Conservation (phyloP, 345 rosid species). For the Eucalyptus victrix region DNA sequence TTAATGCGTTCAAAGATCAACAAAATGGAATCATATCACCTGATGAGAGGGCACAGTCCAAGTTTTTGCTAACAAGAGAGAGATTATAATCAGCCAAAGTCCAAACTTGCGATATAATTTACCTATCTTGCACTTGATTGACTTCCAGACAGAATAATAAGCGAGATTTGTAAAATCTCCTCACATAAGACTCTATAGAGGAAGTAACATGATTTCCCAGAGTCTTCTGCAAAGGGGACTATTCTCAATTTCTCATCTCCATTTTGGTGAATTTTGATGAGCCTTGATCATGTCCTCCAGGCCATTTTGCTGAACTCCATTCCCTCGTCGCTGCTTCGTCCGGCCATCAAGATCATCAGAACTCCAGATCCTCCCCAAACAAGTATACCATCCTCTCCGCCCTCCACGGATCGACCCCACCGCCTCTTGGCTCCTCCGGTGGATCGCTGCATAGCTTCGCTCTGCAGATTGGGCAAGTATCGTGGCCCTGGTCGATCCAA, state of each 20-base stretch:
- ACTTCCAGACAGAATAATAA: neutral
- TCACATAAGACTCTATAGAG: neutral
- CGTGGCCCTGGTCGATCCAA: neutral
- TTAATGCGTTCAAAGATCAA: neutral
- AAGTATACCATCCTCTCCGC: slow-evolving; percentile 4
- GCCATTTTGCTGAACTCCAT: neutral
- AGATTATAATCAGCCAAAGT: neutral
- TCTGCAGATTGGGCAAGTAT: neutral
- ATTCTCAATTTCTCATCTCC: neutral
- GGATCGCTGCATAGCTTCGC: neutral
- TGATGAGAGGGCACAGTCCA: neutral
- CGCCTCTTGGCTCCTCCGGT: neutral
- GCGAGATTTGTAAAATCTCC: neutral
- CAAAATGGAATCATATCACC: neutral
- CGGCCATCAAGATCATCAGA: neutral
- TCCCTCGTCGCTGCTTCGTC: neutral
- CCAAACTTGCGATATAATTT: neutral
- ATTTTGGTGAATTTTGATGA: neutral
- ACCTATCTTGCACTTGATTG: neutral
- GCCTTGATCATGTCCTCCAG: neutral
- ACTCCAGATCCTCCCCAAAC: neutral
- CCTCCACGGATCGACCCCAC: neutral
- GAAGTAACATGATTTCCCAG: neutral
- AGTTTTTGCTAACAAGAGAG: neutral
- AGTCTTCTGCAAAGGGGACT: neutral